Evolutionary conservation across 192 early-diverging fungal genomes (phyloP), one percentile per base, ranked within the genome.

Genomic region (Podila minutissima): DNA sequence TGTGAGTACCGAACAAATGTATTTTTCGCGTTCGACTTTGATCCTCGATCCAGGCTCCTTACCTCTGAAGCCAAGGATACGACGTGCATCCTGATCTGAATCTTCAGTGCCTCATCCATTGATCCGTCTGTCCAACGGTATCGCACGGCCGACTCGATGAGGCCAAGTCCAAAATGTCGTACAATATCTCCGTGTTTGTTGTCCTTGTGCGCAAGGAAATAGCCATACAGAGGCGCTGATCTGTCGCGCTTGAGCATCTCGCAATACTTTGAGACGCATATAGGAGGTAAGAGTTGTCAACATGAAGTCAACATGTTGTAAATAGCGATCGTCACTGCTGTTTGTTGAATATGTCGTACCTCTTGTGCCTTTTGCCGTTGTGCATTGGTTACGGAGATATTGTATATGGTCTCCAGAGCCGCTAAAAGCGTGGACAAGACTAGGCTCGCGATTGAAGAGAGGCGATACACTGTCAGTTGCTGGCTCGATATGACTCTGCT

Each of bases 131-230:
- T 84, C 90, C 90, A 92, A 33, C 76, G 83, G 66, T 84, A 91
- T 12, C 85, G 77, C 17, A 92, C 71, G 12, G 83, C 71, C 48
- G 90, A 64, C 58, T 91, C 91, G 17, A 92, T 57, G n/a, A 92
- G 68, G 4, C 84, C 75, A 10, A 92, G 66, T 32, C 91, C 91
- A 76, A 92, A 92, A 74, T 92, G 87, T 20, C 91, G 62, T 28
- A 86, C 76, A 17, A 75, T 59, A 69, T 88, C 86, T 5, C 83
- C 76, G 50, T 89, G 82, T 20, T 65, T 53, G 53, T 88, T 87
- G 11, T 86, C 64, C 69, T 82, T 83, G 50, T 84, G 83, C 17
- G 91, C 89, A 10, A 92, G 83, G 49, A 83, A 66, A 49, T 88
- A 82, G 4, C 91, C 91, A 68, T 85, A 92, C 19, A 90, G 48